Percentiles rank a stretch among this genome's conserved stretches.
Conservation (phyloP, 129 eudicot species). For the Smallanthus sonchifolius region DNA sequence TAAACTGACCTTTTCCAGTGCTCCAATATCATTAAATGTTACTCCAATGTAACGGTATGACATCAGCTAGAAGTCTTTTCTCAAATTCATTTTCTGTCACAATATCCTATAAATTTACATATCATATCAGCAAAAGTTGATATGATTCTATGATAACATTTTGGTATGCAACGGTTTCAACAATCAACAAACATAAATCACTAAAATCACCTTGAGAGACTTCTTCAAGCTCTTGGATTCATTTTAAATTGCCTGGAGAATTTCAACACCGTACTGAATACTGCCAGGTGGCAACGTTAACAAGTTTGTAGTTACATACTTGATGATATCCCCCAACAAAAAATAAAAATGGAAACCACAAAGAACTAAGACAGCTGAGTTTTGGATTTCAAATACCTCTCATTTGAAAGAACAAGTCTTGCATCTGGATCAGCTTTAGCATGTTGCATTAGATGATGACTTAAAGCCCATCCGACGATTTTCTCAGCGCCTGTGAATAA, state of each 20-base stretch:
- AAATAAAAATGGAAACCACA: background rate
- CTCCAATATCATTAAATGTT: conserved; percentile 97
- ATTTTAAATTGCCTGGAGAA: conserved; percentile 61
- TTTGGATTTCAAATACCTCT: conserved; percentile 47
- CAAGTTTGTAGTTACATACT: conserved; percentile 7
- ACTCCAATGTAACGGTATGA: conserved; percentile 96
- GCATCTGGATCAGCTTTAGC: conserved; percentile 50
- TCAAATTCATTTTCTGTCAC: conserved; percentile 93
- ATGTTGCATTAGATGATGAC: conserved; percentile 69
- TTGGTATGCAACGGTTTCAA: conserved; percentile 12
- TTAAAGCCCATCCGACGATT: conserved; percentile 88
- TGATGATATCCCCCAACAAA: conserved; percentile 7
- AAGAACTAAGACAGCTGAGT: conserved; percentile 1
- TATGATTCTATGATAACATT: background rate
- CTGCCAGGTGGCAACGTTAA: conserved; percentile 38
- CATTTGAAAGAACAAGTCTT: conserved; percentile 53
- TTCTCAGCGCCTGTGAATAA: conserved; percentile 70
- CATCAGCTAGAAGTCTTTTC: conserved; percentile 86
- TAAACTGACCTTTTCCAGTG: no score
- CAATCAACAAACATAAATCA: conserved; percentile 6
- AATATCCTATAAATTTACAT: conserved; percentile 57
- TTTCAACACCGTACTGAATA: conserved; percentile 60
- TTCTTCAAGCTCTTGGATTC: conserved; percentile 88
- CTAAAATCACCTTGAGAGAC: conserved; percentile 67
- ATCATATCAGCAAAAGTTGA: background rate